A percentile compares a stretch with the other conserved stretches of the same genome.
Conservation (phyloP, 2,329 filamentous ascomycete species). For the Drechslera avenae region DNA sequence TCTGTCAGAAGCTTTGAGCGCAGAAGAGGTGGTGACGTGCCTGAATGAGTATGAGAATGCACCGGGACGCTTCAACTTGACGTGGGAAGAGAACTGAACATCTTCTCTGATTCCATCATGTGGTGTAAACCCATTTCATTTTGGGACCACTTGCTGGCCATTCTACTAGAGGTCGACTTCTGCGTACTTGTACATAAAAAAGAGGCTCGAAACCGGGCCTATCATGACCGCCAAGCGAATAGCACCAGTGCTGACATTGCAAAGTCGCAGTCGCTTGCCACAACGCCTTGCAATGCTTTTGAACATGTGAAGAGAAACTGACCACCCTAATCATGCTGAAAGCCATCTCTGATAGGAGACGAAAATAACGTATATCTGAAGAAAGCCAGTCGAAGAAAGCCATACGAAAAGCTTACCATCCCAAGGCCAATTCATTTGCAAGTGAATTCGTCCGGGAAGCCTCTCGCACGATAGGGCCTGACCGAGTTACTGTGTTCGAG, state of each 20-base stretch:
- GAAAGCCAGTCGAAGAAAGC: not conserved
- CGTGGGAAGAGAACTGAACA: constrained; percentile 67
- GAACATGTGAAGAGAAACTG: constrained; percentile 1
- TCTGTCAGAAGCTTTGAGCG: constrained; percentile 73
- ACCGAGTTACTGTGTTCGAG: not conserved
- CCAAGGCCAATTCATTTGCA: not conserved
- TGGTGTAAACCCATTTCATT: too few species aligned
- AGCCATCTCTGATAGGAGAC: not conserved
- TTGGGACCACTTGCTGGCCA: too few species aligned
- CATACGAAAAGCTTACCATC: not conserved
- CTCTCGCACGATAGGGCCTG: not conserved
- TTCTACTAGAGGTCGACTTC: too few species aligned
- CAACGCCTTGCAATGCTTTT: constrained; percentile 32
- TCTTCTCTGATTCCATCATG: not conserved
- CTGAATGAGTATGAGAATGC: constrained; percentile 78
- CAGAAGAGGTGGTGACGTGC: constrained; percentile 72
- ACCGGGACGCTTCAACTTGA: constrained; percentile 75
- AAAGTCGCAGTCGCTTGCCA: constrained; percentile 3
- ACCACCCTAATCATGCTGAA: not conserved
- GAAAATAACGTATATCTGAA: constrained; percentile 5
- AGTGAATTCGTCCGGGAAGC: not conserved
- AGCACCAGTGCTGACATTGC: too few species aligned
- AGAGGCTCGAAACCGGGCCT: too few species aligned
- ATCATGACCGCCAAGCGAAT: too few species aligned
- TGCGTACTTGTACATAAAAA: too few species aligned